A percentile compares a stretch with the other conserved stretches of the same genome.
phyloP scores from a whole-genome alignment of 371 early-diverging fungal genomes.

The Apophysomyces sp. region DNA sequence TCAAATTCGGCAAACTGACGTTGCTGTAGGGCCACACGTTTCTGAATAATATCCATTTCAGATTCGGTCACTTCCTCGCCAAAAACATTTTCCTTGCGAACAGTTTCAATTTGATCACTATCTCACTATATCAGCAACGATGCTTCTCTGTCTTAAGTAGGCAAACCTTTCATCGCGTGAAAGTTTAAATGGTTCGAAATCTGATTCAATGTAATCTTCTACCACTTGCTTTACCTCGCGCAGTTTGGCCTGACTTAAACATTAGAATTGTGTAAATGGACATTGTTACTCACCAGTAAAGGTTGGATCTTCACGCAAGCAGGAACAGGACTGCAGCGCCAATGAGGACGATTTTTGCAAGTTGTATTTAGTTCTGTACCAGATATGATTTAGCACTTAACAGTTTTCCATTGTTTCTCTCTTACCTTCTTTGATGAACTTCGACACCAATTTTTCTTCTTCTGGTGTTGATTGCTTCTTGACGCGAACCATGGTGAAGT shows the following conservation, averaged over 20 bases:
- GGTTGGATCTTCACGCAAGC: constrained; percentile 19
- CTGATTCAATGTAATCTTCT: constrained; percentile 11
- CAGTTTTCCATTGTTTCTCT: no score
- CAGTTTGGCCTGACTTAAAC: constrained; percentile 14
- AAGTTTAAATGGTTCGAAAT: constrained; percentile 21
- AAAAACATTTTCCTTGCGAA: constrained; percentile 85
- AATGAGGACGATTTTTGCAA: constrained; percentile 5
- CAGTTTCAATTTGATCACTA: constrained; percentile 77
- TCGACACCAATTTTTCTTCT: constrained; percentile 37
- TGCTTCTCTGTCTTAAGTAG: neutral
- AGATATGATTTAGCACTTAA: neutral
- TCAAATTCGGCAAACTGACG: constrained; percentile 81
- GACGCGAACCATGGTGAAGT: constrained; percentile 19
- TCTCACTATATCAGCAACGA: neutral
- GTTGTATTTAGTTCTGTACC: neutral
- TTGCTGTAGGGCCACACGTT: constrained; percentile 86
- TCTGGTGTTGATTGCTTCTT: constrained; percentile 35
- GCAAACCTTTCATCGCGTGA: constrained; percentile 20
- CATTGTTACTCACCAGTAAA: constrained; percentile 19
- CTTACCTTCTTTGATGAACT: constrained; percentile 45
- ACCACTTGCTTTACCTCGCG: constrained; percentile 14
- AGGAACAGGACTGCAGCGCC: constrained; percentile 21
- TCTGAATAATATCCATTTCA: constrained; percentile 83
- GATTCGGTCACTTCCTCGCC: constrained; percentile 83
- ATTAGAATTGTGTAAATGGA: neutral